Conservation (phyloP, 2,329 filamentous ascomycete genomes). For the Fusarium succisae region DNA sequence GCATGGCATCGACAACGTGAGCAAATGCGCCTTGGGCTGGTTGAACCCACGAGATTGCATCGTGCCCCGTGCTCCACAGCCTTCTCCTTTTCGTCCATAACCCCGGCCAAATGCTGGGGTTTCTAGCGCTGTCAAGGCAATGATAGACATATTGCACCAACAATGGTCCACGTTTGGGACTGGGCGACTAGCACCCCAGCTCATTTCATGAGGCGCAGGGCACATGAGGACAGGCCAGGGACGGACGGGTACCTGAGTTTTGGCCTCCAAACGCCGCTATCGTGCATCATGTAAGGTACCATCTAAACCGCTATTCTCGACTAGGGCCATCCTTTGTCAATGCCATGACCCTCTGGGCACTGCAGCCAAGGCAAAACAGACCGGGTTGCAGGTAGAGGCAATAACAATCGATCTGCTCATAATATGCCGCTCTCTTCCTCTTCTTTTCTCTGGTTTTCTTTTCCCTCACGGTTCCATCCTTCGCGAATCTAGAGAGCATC, state of each 20-base stretch:
- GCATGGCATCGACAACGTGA: constrained; percentile 15
- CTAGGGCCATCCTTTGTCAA: constrained; percentile 30
- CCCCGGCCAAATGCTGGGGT: constrained; percentile 18
- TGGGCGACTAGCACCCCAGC: constrained; percentile 29
- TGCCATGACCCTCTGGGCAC: constrained; percentile 29
- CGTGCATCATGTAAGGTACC: constrained; percentile 32
- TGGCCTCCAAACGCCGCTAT: constrained; percentile 11
- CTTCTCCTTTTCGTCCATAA: constrained; percentile 39
- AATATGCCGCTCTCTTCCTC: constrained; percentile 42
- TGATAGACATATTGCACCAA: constrained; percentile 40
- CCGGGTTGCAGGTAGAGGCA: constrained; percentile 30
- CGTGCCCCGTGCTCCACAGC: constrained; percentile 38
- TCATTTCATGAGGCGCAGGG: constrained; percentile 29
- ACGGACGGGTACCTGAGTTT: constrained; percentile 34
- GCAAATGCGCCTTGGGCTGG: constrained; percentile 23
- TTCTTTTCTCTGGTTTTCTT: constrained; percentile 46
- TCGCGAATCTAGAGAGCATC: constrained; percentile 61
- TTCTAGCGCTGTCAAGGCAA: constrained; percentile 11
- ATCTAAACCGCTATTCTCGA: constrained; percentile 30
- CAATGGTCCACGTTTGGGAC: constrained; percentile 39
- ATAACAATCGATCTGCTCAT: constrained; percentile 51
- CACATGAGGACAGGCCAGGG: constrained; percentile 7
- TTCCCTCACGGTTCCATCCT: constrained; percentile 55
- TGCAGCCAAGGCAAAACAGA: constrained; percentile 34
- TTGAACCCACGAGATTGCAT: constrained; percentile 41